Conservation (phyloP, 495 filamentous ascomycete species). For the Aeminium ludgeri region DNA sequence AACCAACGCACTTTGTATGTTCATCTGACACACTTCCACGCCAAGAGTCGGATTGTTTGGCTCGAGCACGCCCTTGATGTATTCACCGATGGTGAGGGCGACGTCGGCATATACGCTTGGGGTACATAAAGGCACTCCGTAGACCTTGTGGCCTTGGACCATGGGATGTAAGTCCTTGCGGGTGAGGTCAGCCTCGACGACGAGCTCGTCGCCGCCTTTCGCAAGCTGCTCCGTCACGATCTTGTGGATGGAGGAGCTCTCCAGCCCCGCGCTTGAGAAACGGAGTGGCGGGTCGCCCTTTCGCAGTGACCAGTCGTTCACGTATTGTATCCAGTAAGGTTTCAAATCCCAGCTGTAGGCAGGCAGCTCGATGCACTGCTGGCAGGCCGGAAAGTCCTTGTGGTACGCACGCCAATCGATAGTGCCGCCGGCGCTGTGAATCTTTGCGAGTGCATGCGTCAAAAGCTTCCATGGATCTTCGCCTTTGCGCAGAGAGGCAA, state of each 20-base stretch:
- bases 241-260: constrained; percentile 19
- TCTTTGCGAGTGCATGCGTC: constrained; percentile 36
- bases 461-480: constrained; percentile 50
- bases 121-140: constrained; percentile 41
- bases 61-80: constrained; percentile 42
- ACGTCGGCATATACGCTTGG: constrained; percentile 59
- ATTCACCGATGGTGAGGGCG: constrained; percentile 55
- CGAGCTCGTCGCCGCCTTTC: constrained; percentile 32
- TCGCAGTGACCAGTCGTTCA: constrained; percentile 36
- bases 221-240: constrained; percentile 40
- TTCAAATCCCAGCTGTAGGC: constrained; percentile 65
- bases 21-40: constrained; percentile 11
- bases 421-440: constrained; percentile 49
- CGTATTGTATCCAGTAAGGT: constrained; percentile 74
- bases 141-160: constrained; percentile 57
- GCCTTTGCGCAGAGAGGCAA: constrained; percentile 41
- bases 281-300: constrained; percentile 28
- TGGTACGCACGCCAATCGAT: constrained; percentile 69
- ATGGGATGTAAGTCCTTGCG: constrained; percentile 41
- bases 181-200: constrained; percentile 50
- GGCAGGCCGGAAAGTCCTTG: constrained; percentile 44
- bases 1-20: constrained; percentile 7
- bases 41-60: background rate
- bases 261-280: constrained; percentile 17
- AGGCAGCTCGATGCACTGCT: constrained; percentile 52